phyloP scores from a whole-genome alignment of 768 basidiomycete genomes.

The Lactarius tabidus region DNA sequence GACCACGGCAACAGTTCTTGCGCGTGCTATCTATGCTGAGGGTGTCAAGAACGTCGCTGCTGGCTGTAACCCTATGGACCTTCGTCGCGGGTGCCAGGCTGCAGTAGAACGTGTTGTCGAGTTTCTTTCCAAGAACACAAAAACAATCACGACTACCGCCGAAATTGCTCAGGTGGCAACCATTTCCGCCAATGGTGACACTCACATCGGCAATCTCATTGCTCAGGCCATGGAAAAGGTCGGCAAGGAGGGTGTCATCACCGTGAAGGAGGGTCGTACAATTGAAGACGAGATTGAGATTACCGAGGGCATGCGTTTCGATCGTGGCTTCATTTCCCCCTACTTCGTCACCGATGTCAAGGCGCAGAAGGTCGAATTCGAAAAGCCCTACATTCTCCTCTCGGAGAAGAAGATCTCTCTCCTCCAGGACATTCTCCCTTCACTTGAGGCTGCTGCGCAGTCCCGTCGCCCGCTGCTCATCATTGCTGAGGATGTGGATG shows the following conservation, averaged over 20 bases:
- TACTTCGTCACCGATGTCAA: conserved; percentile 99
- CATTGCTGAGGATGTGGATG: conserved; percentile 97
- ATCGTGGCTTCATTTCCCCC: conserved; percentile 96
- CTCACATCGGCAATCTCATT: conserved; percentile 89
- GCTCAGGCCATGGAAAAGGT: conserved; percentile 99
- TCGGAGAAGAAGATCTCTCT: conserved; percentile 98
- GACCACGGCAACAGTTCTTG: conserved; percentile 95
- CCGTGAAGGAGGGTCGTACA: conserved; percentile 97
- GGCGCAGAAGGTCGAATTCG: conserved; percentile 91
- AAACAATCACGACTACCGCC: conserved; percentile 92
- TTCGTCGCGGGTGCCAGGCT: conserved; percentile 94
- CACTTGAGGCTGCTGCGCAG: conserved; percentile 79
- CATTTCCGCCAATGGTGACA: conserved; percentile 63
- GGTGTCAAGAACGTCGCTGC: conserved; percentile 99
- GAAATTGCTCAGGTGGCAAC: conserved; percentile 99
- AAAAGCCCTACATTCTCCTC: conserved; percentile 91
- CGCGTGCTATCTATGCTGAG: conserved; percentile 96
- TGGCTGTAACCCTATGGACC: conserved; percentile 99
- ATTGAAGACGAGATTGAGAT: conserved; percentile 99
- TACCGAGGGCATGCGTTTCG: conserved; percentile 99
- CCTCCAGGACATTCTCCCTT: conserved; percentile 91
- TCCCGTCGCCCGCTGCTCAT: conserved; percentile 88
- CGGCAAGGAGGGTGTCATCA: conserved; percentile 99
- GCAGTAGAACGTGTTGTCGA: conserved; percentile 90
- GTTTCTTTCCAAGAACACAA: conserved; percentile 82